A percentile compares a stretch with the other conserved stretches of the same genome.
phyloP scores from a whole-genome alignment of 352 stramenopile species.

The Aphanomyces astaci region DNA sequence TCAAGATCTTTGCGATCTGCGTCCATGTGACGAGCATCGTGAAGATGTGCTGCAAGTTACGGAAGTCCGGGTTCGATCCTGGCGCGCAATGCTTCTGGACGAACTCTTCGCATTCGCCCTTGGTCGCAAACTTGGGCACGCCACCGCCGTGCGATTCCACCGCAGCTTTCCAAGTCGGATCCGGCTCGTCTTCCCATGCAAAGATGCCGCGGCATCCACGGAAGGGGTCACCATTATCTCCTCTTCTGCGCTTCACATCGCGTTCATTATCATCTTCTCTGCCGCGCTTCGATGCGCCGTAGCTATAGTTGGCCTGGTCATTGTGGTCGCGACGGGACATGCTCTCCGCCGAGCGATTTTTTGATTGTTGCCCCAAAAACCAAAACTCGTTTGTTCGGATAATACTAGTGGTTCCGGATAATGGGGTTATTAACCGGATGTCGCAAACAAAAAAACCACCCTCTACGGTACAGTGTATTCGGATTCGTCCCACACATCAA shows the following conservation, averaged over 20 bases:
- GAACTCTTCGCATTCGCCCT: constrained; percentile 84
- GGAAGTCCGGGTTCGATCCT: constrained; percentile 86
- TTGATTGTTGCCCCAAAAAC: background rate
- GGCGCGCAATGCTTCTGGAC: constrained; percentile 76
- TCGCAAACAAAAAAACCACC: background rate
- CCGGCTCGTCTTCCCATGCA: constrained; percentile 82
- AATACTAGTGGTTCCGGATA: background rate
- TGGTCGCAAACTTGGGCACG: constrained; percentile 83
- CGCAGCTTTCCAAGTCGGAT: constrained; percentile 61
- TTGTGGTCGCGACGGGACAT: background rate
- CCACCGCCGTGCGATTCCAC: constrained; percentile 60
- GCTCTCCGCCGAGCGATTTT: background rate
- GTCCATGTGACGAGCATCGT: constrained; percentile 88
- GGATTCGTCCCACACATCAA: background rate
- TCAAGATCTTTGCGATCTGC: constrained; percentile 62
- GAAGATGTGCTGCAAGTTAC: constrained; percentile 87
- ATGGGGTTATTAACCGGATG: background rate
- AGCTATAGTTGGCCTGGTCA: background rate
- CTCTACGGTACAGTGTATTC: background rate
- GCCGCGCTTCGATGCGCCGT: background rate
- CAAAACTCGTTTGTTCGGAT: background rate
- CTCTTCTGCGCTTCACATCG: no score
- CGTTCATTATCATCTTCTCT: background rate
- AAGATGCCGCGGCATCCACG: constrained; percentile 63
- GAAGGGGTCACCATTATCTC: background rate